phyloP scores from a whole-genome alignment of 345 rosid genomes.

The Bruguiera parviflora region DNA sequence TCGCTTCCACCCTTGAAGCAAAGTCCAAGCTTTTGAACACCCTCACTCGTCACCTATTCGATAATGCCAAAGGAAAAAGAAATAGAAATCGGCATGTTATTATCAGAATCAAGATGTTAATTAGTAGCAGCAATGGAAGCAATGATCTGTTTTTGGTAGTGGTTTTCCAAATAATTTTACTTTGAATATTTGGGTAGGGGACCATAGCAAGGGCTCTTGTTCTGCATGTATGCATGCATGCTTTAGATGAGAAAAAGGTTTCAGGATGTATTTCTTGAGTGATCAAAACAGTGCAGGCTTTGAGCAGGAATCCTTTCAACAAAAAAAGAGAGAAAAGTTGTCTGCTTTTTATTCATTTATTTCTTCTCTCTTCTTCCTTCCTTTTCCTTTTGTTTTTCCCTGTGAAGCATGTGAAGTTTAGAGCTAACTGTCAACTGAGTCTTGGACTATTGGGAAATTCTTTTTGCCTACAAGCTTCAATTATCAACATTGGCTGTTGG shows the following conservation, averaged over 20 bases:
- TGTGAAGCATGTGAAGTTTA: too few species aligned
- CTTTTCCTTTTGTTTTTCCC: too few species aligned
- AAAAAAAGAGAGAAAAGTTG: not conserved
- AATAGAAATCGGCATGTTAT: not conserved
- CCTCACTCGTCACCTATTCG: not conserved
- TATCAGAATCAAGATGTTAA: not conserved
- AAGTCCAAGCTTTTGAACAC: not conserved
- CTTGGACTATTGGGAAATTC: too few species aligned
- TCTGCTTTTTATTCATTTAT: too few species aligned
- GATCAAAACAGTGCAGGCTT: conserved; percentile 17
- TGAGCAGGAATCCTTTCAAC: not conserved
- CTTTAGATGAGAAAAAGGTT: conserved; percentile 6
- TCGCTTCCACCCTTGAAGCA: not conserved
- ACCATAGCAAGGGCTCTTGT: conserved; percentile 12
- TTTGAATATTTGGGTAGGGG: conserved; percentile 27
- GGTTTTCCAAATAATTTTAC: not conserved
- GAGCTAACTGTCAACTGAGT: too few species aligned
- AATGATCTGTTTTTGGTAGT: not conserved
- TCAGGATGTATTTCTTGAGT: conserved; percentile 9
- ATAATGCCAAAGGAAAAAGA: not conserved
- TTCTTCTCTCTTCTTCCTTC: too few species aligned
- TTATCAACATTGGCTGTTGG: too few species aligned
- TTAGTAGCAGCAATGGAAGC: conserved; percentile 3
- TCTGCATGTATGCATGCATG: conserved; percentile 1
- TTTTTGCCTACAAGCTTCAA: too few species aligned